Base-by-base conservation (phyloP, 2,329 filamentous ascomycete species). In the Cytospora mali region DNA sequence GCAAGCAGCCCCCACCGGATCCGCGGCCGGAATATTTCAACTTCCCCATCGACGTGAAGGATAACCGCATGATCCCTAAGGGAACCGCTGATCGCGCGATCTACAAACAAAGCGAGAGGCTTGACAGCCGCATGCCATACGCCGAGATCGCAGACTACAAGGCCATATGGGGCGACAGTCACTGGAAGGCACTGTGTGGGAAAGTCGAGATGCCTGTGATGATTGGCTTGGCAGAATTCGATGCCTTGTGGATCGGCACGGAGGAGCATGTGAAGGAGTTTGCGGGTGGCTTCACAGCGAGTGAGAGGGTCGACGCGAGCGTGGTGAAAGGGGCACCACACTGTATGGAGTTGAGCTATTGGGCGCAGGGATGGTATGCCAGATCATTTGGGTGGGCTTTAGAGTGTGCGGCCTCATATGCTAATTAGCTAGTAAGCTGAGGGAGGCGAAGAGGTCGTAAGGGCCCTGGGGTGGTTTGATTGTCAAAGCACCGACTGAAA, bases 1-100 rank as follows among this genome's bases (percentile, higher is more conserved):
- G 39, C 13, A 18, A 23, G 3, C 25, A 27, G 5, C 10, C 57
- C 54, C 33, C 56, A 6, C 60, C 53, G 18, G 57, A 55, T 21
- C 49, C 57, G 7, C 31, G 25, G 18, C 54, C 53, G n/a, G 35
- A 61, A 52, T 64, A 48, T 21, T 10, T 11, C 46, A 35, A 62
- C 13, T 6, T 55, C 2, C 62, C 68, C 1, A 16, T 46, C 9
- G 49, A 62, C 1, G 35, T 33, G 13, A 69, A 70, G 52, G 64
- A 70, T 27, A 49, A 29, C 5, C 33, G 57, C 21, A 64, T 70
- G 64, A 29, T 69, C 14, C 49, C 61, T 5, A 51, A 62, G 3
- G 68, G 65, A 9, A 66, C 68, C 64, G n/a, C n/a, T n/a, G n/a
- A n/a, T n/a, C n/a, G n/a, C 13, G 62, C 58, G 1, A 59, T 70